Evolutionary conservation across 345 rosid species (phyloP), one percentile per base, ranked within the genome.

Genomic region (Pseudoturritis turrita): DNA sequence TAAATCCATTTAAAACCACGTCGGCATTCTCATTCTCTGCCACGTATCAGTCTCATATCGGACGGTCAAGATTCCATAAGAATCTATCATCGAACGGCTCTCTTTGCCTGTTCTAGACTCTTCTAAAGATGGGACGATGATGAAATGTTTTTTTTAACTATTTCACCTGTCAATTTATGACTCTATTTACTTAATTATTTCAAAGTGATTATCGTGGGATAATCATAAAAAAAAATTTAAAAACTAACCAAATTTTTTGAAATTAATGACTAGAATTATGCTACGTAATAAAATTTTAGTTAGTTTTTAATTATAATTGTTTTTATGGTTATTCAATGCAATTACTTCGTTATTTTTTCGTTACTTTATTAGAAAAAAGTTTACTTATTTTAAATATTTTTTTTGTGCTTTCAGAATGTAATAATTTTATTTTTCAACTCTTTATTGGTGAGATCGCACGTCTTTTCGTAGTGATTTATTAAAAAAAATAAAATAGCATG

Each of bases 21-120:
- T 65, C 49, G 68, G n/a, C 53, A 21, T 59, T 47, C 33, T 56
- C 18, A 61, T 13, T 59, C 19, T 25, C 29, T 21, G 64, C 65
- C 70, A 68, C 65, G 70, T 53, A 62, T 35, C 15, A 18, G 3
- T 19, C 11, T 4, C 3, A 7, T 26, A 82, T 78, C 83, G 25
- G 60, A 84, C 86, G 85, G 81, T 22, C 58, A 29, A n/a, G 3
- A 33, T 47, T 36, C 35, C 50, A 37, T 56, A 56, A 29, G 35
- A 15, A 60, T 62, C 23, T 45, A 43, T 12, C 43, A 88, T 92
- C 89, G 66, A 68, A 77, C 88, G 92, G 90, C 58, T 62, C 70
- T 17, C 5, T 51, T 57, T 26, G 28, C 70, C 22, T 35, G 61
- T 87, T 89, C 96, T 74, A 79, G 95, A 88, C 72, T 47, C 87